Conservation (phyloP, 352 stramenopile species). For the Lagenidium giganteum region DNA sequence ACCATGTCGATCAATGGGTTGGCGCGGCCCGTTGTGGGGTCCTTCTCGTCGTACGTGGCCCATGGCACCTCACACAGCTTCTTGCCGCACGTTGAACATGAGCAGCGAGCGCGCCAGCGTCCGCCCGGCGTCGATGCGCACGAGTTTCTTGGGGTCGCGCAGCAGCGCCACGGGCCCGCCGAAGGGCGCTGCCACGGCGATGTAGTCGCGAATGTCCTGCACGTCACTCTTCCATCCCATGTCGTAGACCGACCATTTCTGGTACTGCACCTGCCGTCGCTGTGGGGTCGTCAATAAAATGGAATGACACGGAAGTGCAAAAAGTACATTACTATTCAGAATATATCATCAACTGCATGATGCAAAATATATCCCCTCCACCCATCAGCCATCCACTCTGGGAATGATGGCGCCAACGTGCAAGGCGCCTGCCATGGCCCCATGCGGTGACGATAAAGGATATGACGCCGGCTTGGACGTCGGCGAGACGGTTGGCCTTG, state of each 20-base stretch:
- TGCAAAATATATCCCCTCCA: no score
- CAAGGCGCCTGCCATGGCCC: no score
- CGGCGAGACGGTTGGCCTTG: no score
- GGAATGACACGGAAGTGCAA: no score
- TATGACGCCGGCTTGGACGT: no score
- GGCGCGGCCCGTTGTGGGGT: slow-evolving; percentile 12
- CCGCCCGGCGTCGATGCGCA: slow-evolving; percentile 51
- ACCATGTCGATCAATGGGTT: slow-evolving; percentile 67
- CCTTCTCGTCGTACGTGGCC: slow-evolving; percentile 64
- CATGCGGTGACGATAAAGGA: no score
- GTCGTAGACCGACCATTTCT: slow-evolving; percentile 77
- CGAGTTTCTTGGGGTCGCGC: slow-evolving; percentile 69
- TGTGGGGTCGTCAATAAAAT: no score
- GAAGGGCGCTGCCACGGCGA: slow-evolving; percentile 54
- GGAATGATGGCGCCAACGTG: no score
- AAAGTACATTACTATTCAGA: no score
- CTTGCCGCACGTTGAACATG: slow-evolving; percentile 71
- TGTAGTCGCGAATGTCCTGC: slow-evolving; percentile 59
- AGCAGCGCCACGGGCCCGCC: slow-evolving; percentile 67
- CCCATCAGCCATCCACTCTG: no score
- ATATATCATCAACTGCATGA: no score
- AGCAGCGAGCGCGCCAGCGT: slow-evolving; percentile 52
- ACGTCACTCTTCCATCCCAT: slow-evolving; percentile 57
- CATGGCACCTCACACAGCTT: slow-evolving; percentile 59
- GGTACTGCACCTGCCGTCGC: slow-evolving; percentile 86